Evolutionary conservation across 139 green algal genomes (phyloP), one percentile per base, ranked within the genome.

Genomic region (Chlamydomonas incerta): DNA sequence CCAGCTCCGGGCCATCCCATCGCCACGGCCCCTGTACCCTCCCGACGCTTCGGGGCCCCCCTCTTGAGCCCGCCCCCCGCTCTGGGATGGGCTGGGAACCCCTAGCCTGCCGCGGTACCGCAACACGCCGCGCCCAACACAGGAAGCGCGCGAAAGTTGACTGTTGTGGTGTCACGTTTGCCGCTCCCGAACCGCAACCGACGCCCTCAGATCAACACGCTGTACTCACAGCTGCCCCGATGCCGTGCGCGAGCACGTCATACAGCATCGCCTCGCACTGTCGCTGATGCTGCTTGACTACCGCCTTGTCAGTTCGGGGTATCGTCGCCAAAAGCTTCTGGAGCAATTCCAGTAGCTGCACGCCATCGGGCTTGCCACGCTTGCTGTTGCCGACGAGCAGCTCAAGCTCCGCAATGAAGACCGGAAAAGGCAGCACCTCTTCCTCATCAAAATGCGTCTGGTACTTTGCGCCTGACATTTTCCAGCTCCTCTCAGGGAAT

Each of bases 331-430:
- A 82, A 63, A 97, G 75, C 90, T 97, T 97, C 33, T 97, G 95
- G 74, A 98, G 88, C 60, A 98, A 90, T 71, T 95, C 90, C 58
- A 95, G 86, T 33, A 95, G 86, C 87, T 89, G 84, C 18, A 71
- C 82, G 9, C 72, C 82, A 72, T 88, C 95, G 46, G 66, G 87
- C 71, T 58, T 90, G 76, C 74, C 76, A 58, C 85, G 71, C 57
- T 88, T 90, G 50, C 76, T 85, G 52, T 74, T 91, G 47, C 91
- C 95, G 8, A 96, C 74, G 1, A 98, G 75, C 46, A 98, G 88
- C 86, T 98, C 95, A 14, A 98, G 90, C 89, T 98, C 95, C 0
- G 94, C 95, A 5, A 93, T 93, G 80, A 95, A 98, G 6, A 97
- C 85, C 1, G 92, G 85, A 77, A 97, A 95, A 0, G 90, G 90